phyloP scores from a whole-genome alignment of 805 yeast genomes.

The Candida ovalis region DNA sequence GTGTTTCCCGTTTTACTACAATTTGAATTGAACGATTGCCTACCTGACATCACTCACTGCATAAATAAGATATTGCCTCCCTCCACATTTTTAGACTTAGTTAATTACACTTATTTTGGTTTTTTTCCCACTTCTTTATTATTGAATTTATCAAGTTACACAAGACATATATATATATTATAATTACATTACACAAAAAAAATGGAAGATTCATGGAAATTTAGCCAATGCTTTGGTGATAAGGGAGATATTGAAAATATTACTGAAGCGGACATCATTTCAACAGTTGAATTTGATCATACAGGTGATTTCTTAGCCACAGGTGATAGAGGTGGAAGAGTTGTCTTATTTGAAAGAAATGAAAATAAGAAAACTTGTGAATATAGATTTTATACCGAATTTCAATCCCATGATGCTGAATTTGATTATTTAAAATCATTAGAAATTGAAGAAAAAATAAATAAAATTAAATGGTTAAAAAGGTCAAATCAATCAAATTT shows the following conservation, averaged over 20 bases:
- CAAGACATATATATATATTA: neutral
- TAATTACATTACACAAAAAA: neutral
- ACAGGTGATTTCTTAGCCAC: constrained; percentile 95
- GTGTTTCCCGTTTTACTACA: neutral
- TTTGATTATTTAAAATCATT: constrained; percentile 93
- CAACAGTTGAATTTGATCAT: constrained; percentile 94
- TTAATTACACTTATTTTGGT: neutral
- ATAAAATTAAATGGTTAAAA: constrained; percentile 94
- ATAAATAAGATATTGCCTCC: neutral
- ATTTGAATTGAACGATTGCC: neutral
- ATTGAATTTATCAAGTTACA: neutral
- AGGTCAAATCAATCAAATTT: constrained; percentile 88
- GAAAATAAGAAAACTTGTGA: constrained; percentile 77
- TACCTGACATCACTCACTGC: neutral
- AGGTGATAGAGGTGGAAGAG: constrained; percentile 98
- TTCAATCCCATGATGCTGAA: constrained; percentile 98
- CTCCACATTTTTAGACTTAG: neutral
- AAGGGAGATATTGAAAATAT: constrained; percentile 94
- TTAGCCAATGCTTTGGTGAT: constrained; percentile 98
- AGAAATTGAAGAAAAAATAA: constrained; percentile 97
- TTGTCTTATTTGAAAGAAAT: constrained; percentile 90
- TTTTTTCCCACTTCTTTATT: too few relatives aligned
- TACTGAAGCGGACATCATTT: constrained; percentile 95
- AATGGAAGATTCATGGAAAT: constrained; percentile 60
- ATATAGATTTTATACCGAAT: constrained; percentile 92